These are phyloP conservation scores for Salix arbutifolia DNA, from an alignment of 345 rosid species.

Conservation along the genomic window DNA sequence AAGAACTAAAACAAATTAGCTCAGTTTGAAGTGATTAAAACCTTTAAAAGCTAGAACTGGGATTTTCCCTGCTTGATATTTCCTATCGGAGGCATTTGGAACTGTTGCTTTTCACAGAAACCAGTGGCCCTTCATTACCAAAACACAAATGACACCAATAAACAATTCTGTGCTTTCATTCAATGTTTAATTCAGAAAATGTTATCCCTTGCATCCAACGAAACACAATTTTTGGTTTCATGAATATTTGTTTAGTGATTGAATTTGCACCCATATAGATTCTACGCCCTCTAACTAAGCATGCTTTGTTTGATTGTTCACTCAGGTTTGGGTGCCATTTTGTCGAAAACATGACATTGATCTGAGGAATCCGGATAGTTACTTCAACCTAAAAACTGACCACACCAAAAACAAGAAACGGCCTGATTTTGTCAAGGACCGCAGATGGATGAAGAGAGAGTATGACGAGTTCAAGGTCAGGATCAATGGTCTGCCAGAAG, in stretches of 20 bases:
- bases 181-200: not conserved
- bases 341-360: constrained; percentile 89
- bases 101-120: no score
- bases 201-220: not conserved
- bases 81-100: no score
- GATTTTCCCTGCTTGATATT: no score
- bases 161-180: no score
- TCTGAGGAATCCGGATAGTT: constrained; percentile 89
- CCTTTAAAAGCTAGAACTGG: no score
- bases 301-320: not conserved
- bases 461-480: constrained; percentile 94
- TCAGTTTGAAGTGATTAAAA: no score
- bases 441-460: constrained; percentile 95
- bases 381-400: constrained; percentile 65
- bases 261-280: not conserved
- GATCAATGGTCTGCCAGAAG: constrained; percentile 81
- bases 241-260: not conserved
- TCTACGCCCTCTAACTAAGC: not conserved
- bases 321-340: constrained; percentile 79
- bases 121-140: no score
- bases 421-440: constrained; percentile 83
- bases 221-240: not conserved
- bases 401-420: constrained; percentile 79
- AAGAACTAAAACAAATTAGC: no score
- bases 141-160: no score